These are phyloP conservation scores for Penicillium sp. DNA, from an alignment of 2,329 filamentous ascomycete species.

Conservation along the genomic window DNA sequence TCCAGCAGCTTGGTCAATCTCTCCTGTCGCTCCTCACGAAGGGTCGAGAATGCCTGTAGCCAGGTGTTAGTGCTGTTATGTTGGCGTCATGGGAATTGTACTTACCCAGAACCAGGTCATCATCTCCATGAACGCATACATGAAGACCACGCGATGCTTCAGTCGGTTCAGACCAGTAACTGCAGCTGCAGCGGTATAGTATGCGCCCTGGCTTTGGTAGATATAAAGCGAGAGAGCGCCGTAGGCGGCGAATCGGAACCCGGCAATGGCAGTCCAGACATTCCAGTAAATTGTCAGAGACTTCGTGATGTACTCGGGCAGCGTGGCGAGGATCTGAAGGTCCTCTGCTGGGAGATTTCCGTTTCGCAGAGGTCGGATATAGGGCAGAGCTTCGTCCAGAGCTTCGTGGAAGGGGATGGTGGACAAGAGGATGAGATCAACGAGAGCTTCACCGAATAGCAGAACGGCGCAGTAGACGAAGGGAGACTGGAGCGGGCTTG, in stretches of 20 bases:
- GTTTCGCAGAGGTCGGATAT: conserved; percentile 25
- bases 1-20: conserved; percentile 23
- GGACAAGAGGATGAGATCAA: conserved; percentile 64
- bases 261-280: conserved; percentile 38
- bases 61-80: conserved; percentile 7
- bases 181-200: conserved; percentile 21
- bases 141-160: conserved; percentile 82
- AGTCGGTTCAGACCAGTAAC: conserved; percentile 59
- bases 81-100: conserved; percentile 3
- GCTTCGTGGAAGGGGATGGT: conserved; percentile 63
- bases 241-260: conserved; percentile 36
- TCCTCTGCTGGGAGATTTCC: conserved; percentile 24
- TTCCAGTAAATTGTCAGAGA: conserved; percentile 37
- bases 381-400: conserved; percentile 56
- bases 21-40: conserved; percentile 40
- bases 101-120: conserved; percentile 81
- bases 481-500: conserved; percentile 61
- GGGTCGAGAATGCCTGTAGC: conserved; percentile 33
- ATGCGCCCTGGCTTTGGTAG: conserved; percentile 30
- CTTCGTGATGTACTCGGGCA: conserved; percentile 26
- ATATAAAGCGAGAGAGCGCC: conserved; percentile 39
- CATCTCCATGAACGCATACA: conserved; percentile 80
- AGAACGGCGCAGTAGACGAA: conserved; percentile 68
- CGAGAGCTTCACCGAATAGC: conserved; percentile 62
- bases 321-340: conserved; percentile 18